phyloP scores from a whole-genome alignment of 2,329 filamentous ascomycete genomes.

The Trichophyton benhamiae region DNA sequence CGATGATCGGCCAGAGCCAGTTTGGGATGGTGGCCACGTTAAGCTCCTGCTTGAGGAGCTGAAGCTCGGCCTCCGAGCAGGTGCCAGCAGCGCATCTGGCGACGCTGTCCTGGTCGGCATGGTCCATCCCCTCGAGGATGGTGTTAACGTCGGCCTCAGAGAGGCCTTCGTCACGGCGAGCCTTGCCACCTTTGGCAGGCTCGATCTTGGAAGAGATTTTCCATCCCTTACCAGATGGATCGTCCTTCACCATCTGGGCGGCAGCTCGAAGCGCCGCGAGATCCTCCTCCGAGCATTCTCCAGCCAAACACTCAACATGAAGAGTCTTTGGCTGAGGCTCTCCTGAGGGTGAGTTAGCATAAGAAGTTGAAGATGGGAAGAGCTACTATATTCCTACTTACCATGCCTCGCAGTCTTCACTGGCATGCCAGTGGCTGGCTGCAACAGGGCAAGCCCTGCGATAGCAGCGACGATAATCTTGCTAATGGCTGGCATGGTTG shows the following conservation, averaged over 20 bases:
- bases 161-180: conserved; percentile 3
- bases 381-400: not conserved
- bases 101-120: not conserved
- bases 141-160: not conserved
- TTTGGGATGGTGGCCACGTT: conserved; percentile 2
- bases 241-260: conserved; percentile 2
- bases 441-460: not conserved
- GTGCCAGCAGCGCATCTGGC: conserved; percentile 3
- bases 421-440: not conserved
- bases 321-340: not conserved
- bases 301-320: conserved; percentile 7
- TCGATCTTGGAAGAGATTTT: conserved; percentile 6
- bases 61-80: conserved; percentile 6
- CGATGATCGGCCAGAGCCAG: conserved; percentile 8
- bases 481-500: not conserved
- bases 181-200: not conserved
- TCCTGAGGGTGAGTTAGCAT: not conserved
- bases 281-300: conserved; percentile 7
- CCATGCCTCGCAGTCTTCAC: not conserved
- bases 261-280: not conserved
- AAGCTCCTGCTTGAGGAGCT: conserved; percentile 4
- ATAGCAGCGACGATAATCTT: not conserved
- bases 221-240: conserved; percentile 5
- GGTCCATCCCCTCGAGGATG: not conserved
- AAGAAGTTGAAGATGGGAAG: not conserved